Base-by-base conservation (phyloP, 2,329 filamentous ascomycete species). In the Leptographium wingfieldii region DNA sequence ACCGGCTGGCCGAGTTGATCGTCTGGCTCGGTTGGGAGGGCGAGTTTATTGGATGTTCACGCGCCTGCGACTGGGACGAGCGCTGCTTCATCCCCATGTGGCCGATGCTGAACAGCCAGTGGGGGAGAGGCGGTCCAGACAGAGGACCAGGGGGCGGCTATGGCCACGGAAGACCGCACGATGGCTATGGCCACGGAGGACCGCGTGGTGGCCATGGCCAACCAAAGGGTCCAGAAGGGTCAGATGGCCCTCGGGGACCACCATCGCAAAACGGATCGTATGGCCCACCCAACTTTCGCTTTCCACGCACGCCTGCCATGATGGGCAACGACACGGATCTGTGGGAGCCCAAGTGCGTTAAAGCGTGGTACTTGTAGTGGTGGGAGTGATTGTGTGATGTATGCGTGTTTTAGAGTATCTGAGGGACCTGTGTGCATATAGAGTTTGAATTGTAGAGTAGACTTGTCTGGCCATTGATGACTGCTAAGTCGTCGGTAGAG, bases 21-120 rank as follows among this genome's bases (percentile, higher is more conserved):
- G 76, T 77, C 1, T 80, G 77, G 76, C 68, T 79, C 0, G 77
- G 77, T 5, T 80, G 77, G 77, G 74, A 73, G 43, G 74, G 74
- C 33, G 73, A 77, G 66, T 77, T 74, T 66, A 68, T 71, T 1
- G 67, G 69, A 10, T 79, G 76, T 61, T 63, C 70, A 3, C 65
- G 70, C 35, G 69, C 70, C 49, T 79, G 77, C 60, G 72, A 63
- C 4, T 71, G 69, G 66, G 71, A 75, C 60, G 74, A 78, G 64
- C 69, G 72, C 14, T 79, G 77, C 63, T 78, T 72, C 61, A 77
- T 80, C 48, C 76, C 77, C 1, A 80, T 79, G 73, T 80, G 77
- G 77, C 77, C 77, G 2, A 62, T 77, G 62, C 61, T 69, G 54
- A 54, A 51, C 55, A 53, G 52, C 19, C 43, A 56, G 16, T 35